Evolutionary conservation across 176 grass and related monocot genomes (phyloP).

Genomic region (Bothriochloa decipiens): DNA sequence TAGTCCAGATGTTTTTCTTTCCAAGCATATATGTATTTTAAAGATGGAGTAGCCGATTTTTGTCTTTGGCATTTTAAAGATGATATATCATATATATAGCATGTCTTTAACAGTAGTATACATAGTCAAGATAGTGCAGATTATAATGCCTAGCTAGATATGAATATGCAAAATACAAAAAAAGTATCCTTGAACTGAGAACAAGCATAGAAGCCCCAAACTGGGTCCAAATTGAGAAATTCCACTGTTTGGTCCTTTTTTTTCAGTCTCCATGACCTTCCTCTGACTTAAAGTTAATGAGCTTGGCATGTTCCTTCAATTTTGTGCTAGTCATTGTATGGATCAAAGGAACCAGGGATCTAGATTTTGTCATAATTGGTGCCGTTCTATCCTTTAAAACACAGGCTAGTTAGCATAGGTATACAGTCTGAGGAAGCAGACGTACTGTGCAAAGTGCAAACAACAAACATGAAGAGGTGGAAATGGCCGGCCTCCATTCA

Average conservation of each 20-base stretch:
- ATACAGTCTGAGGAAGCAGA: not conserved
- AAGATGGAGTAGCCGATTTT: too few relatives aligned
- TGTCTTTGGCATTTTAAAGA: too few relatives aligned
- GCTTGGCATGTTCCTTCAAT: not conserved
- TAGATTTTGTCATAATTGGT: too few relatives aligned
- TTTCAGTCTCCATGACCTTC: not conserved
- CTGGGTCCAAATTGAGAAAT: not conserved
- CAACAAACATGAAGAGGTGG: not conserved
- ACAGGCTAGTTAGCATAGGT: not conserved
- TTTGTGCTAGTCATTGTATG: not conserved
- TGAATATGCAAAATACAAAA: not conserved
- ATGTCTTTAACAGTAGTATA: too few relatives aligned
- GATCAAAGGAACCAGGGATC: not conserved
- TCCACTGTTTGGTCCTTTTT: not conserved
- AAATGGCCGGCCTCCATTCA: not conserved
- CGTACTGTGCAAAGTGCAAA: not conserved
- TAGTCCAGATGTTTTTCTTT: not conserved
- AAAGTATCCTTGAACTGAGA: not conserved
- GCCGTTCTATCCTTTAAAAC: not conserved
- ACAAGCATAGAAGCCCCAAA: not conserved
- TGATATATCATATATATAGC: too few relatives aligned
- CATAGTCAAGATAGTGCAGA: too few relatives aligned
- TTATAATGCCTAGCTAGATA: too few relatives aligned
- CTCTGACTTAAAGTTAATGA: not conserved
- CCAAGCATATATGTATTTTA: not conserved